A percentile compares a stretch with the other conserved stretches of the same genome.
These are phyloP conservation scores for Rosa chinensis DNA, from an alignment of 306 rosid genomes.

Conservation along the genomic window DNA sequence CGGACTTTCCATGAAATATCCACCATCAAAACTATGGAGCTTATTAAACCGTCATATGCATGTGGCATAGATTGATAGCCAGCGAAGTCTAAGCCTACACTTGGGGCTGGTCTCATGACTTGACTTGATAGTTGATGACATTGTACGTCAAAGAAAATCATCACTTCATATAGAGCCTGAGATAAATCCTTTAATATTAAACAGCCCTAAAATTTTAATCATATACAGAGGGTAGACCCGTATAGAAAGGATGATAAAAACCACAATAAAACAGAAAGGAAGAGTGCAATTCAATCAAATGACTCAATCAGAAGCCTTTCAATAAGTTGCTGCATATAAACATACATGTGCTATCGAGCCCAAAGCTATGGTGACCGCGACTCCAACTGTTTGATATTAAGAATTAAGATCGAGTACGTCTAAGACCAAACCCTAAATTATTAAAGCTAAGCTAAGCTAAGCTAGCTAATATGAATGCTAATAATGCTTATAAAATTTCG, in stretches of 20 bases:
- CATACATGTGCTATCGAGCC: slow-evolving; percentile 51
- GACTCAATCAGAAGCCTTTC: slow-evolving; percentile 4
- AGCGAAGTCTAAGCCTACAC: slow-evolving; percentile 12
- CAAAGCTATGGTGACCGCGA: slow-evolving; percentile 57
- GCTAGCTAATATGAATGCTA: slow-evolving; percentile 33
- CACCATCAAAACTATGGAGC: neutral
- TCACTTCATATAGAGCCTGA: neutral
- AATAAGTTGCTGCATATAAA: neutral
- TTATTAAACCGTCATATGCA: slow-evolving; percentile 7
- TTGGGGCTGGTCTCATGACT: slow-evolving; percentile 13
- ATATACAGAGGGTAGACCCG: slow-evolving; percentile 22
- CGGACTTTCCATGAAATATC: slow-evolving; percentile 9
- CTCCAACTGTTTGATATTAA: slow-evolving; percentile 45
- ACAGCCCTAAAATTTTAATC: neutral
- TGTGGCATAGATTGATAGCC: neutral
- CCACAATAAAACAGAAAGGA: slow-evolving; percentile 46
- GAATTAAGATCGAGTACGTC: slow-evolving; percentile 15
- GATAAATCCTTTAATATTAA: neutral
- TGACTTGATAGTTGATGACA: neutral
- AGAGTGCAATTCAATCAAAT: slow-evolving; percentile 47
- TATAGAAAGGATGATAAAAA: slow-evolving; percentile 21
- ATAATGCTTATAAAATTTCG: slow-evolving; percentile 31
- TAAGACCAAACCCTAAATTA: slow-evolving; percentile 23
- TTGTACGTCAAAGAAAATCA: slow-evolving; percentile 1
- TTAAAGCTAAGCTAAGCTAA: slow-evolving; percentile 16